Evolutionary conservation across 768 basidiomycete genomes (phyloP), one percentile per base, ranked within the genome.

Genomic region (Mycena indigotica): DNA sequence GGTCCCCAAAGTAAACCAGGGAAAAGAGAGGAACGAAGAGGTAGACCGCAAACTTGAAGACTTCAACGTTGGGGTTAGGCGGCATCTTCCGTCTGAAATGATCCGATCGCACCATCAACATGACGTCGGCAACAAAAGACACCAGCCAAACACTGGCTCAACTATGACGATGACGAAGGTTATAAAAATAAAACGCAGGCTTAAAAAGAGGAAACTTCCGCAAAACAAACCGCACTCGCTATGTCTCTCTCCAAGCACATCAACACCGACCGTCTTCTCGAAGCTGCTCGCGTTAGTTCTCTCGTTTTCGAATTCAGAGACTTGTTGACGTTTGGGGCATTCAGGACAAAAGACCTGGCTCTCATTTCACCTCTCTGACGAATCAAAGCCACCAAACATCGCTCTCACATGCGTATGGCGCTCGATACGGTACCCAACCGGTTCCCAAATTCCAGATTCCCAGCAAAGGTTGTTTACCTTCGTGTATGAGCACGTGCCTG

Each of bases 1-100:
- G 91, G 70, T 94, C 90, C 41, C 93, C 92, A 67, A 91, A 94
- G 72, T 93, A 89, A 50, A 93, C 74, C 67, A 95, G 81, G 23
- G 90, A 87, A 45, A 81, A 75, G 56, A 95, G 84, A 10, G 93
- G 93, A 57, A 93, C 85, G 65, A 92, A 92, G 55, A 95, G 84
- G 71, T 95, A 94, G 17, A 93, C 73, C 3, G 84, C 84, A 65
- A 95, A 95, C 74, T 93, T 94, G 86, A 94, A 92, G 17, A 94
- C 82, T 72, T 95, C 93, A 53, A 95, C 85, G 70, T 89, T 91
- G 30, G 90, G 85, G 12, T 89, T 86, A 2, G n/a, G n/a, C n/a
- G n/a, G n/a, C n/a, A n/a, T n/a, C n/a, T n/a, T n/a, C n/a, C n/a
- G n/a, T n/a, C n/a, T n/a, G n/a, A n/a, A n/a, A n/a, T n/a, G n/a